A percentile compares a stretch with the other conserved stretches of the same genome.
phyloP scores from a whole-genome alignment of 1,284 basidiomycete species.

The Ustilago loliicola region DNA sequence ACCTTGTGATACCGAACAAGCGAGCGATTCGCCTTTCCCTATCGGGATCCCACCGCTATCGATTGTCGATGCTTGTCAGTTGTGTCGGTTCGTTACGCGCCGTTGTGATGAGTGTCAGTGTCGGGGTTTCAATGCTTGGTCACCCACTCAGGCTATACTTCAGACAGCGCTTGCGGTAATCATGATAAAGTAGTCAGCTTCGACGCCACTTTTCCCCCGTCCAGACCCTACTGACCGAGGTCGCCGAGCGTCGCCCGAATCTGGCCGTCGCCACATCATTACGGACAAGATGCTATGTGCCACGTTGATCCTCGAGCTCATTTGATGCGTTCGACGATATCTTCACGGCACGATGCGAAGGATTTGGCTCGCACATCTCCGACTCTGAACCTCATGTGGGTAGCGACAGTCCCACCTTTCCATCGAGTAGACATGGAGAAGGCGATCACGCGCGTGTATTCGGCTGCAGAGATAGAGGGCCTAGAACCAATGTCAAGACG shows the following conservation, averaged over 20 bases:
- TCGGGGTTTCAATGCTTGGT: background rate
- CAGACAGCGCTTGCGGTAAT: background rate
- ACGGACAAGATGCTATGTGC: background rate
- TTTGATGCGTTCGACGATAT: background rate
- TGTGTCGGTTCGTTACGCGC: no score
- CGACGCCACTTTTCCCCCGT: background rate
- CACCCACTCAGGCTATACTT: background rate
- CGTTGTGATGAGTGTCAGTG: background rate
- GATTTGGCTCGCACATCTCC: background rate
- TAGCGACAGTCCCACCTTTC: no score
- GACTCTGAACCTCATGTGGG: background rate
- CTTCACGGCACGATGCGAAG: background rate
- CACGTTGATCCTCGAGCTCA: background rate
- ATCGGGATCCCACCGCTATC: background rate
- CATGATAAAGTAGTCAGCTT: background rate
- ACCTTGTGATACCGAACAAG: background rate
- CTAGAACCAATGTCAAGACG: no score
- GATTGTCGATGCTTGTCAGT: background rate
- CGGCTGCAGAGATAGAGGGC: no score
- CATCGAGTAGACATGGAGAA: no score
- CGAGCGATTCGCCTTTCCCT: background rate
- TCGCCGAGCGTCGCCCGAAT: background rate
- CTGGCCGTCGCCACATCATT: background rate
- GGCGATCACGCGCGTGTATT: no score
- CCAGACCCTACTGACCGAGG: background rate